These are phyloP conservation scores for Crucibulum parvulum DNA, from an alignment of 1,284 basidiomycete species.

Conservation along the genomic window DNA sequence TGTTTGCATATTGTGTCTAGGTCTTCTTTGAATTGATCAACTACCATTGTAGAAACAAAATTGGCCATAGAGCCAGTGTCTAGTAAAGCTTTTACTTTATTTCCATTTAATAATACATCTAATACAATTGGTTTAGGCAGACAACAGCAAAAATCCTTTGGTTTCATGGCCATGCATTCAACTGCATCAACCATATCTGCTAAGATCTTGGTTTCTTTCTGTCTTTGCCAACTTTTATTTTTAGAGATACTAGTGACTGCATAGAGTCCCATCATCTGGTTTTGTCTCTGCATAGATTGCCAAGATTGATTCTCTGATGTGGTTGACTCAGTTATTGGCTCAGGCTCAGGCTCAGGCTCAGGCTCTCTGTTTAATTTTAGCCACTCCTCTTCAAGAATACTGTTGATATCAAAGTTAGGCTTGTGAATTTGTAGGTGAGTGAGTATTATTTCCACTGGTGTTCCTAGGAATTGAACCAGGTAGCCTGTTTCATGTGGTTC, in stretches of 20 bases:
- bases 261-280: no score
- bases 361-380: no score
- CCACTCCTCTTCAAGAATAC: neutral
- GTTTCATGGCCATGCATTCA: neutral
- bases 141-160: no score
- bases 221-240: neutral
- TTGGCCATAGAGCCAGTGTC: slow-evolving; percentile 44
- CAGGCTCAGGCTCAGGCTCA: no score
- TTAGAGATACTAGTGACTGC: neutral
- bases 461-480: neutral
- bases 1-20: slow-evolving; percentile 16
- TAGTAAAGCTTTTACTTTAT: slow-evolving; percentile 26
- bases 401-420: neutral
- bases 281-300: no score
- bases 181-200: neutral
- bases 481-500: neutral
- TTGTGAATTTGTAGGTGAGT: neutral
- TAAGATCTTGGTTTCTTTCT: neutral
- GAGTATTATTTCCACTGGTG: neutral
- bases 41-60: slow-evolving; percentile 44
- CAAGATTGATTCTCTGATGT: no score
- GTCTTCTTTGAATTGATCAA: slow-evolving; percentile 29
- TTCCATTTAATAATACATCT: neutral
- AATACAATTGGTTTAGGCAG: neutral
- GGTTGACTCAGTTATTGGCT: no score